Evolutionary conservation across 2,329 filamentous ascomycete genomes (phyloP).

Genomic region (Gaeumannomyces sp.): DNA sequence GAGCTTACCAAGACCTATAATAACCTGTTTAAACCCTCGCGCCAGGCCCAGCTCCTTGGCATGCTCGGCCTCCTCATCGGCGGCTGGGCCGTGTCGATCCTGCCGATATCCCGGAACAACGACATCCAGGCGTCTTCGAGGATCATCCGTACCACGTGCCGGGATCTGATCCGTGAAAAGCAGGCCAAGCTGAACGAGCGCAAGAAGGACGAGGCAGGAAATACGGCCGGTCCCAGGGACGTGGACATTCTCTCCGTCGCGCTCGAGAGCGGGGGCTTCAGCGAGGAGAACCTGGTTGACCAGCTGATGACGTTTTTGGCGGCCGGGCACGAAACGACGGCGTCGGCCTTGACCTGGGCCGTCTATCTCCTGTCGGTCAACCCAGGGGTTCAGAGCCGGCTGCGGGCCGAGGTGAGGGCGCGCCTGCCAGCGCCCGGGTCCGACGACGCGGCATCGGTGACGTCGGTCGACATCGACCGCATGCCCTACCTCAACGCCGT

Average conservation of each 20-base stretch:
- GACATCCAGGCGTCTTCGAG: slow-evolving; percentile 50
- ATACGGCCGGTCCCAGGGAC: slow-evolving; percentile 31
- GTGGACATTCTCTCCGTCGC: slow-evolving; percentile 78
- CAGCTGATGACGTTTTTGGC: slow-evolving; percentile 88
- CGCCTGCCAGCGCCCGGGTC: slow-evolving; percentile 46
- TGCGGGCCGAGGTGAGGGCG: slow-evolving; percentile 62
- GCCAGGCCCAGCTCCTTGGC: slow-evolving; percentile 47
- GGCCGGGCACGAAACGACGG: slow-evolving; percentile 76
- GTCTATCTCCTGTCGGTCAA: slow-evolving; percentile 62
- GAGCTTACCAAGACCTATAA: slow-evolving; percentile 53
- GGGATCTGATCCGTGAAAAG: slow-evolving; percentile 65
- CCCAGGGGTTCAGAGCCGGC: slow-evolving; percentile 56
- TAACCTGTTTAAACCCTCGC: slow-evolving; percentile 46
- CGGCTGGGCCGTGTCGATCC: slow-evolving; percentile 47
- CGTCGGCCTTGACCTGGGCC: slow-evolving; percentile 70
- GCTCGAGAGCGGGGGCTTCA: slow-evolving; percentile 67
- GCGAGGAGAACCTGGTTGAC: slow-evolving; percentile 73
- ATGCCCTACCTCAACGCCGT: slow-evolving; percentile 78
- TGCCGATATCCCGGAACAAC: slow-evolving; percentile 69
- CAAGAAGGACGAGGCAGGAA: slow-evolving; percentile 27
- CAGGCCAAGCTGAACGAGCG: slow-evolving; percentile 41
- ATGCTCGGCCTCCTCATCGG: slow-evolving; percentile 59
- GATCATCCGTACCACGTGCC: slow-evolving; percentile 60
- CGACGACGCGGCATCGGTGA: slow-evolving; percentile 27
- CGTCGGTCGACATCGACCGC: slow-evolving; percentile 56